Percentiles rank a stretch among this genome's conserved stretches.
phyloP scores from a whole-genome alignment of 495 filamentous ascomycete species.

The Hyaloscypha hepaticicola region DNA sequence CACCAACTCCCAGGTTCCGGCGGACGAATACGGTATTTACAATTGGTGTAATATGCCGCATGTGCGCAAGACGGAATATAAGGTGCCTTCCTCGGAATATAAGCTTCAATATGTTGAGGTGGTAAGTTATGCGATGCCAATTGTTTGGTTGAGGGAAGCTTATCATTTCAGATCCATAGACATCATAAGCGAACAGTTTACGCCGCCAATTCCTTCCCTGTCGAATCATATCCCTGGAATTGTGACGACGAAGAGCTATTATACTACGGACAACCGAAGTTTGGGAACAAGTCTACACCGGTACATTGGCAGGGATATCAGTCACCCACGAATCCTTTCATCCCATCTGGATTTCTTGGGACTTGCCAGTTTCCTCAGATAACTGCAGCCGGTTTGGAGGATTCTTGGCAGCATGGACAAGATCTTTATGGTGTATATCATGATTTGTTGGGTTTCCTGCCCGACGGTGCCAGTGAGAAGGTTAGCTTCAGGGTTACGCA shows the following conservation, averaged over 20 bases:
- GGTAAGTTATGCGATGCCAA: conserved; percentile 36
- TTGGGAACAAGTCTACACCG: conserved; percentile 33
- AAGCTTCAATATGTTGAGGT: conserved; percentile 66
- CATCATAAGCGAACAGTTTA: conserved; percentile 77
- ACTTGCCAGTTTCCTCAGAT: conserved; percentile 74
- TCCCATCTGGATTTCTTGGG: conserved; percentile 56
- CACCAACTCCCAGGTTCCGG: conserved; percentile 52
- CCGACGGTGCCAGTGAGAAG: conserved; percentile 41
- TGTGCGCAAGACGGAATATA: conserved; percentile 57
- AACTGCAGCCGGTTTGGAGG: conserved; percentile 59
- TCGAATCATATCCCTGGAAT: conserved; percentile 63
- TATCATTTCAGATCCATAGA: conserved; percentile 56
- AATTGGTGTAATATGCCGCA: conserved; percentile 81
- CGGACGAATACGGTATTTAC: conserved; percentile 53
- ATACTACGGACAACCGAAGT: conserved; percentile 53
- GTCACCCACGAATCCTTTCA: conserved; percentile 56
- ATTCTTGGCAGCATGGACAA: conserved; percentile 64
- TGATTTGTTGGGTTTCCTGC: conserved; percentile 57
- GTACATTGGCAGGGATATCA: conserved; percentile 58
- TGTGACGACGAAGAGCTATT: conserved; percentile 61
- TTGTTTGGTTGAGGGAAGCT: neutral
- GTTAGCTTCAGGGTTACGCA: conserved; percentile 63
- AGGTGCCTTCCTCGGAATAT: conserved; percentile 45
- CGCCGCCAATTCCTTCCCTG: conserved; percentile 62
- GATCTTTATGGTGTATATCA: conserved; percentile 66